A percentile compares a stretch with the other conserved stretches of the same genome.
phyloP scores from a whole-genome alignment of 495 filamentous ascomycete genomes.

The Penicillium dipodomyicola region DNA sequence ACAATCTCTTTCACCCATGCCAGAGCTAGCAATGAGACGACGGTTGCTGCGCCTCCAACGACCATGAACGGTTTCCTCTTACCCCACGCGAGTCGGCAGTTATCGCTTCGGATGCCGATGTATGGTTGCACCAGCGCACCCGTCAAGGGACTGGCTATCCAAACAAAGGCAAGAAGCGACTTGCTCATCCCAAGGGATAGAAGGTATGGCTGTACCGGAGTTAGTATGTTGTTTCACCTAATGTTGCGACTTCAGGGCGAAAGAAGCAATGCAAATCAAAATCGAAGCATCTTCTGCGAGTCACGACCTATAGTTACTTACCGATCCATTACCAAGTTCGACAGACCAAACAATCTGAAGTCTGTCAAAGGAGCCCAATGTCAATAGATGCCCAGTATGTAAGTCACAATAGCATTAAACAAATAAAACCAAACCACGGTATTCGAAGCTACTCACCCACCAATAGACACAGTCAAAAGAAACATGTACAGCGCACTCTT shows the following conservation, averaged over 20 bases:
- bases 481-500: constrained; percentile 83
- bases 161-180: constrained; percentile 86
- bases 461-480: constrained; percentile 76
- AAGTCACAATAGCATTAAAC: background rate
- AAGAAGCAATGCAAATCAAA: background rate
- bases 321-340: constrained; percentile 81
- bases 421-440: background rate
- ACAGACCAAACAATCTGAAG: constrained; percentile 95
- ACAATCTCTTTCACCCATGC: constrained; percentile 83
- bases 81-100: constrained; percentile 75
- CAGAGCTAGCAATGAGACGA: constrained; percentile 68
- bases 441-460: constrained; percentile 52
- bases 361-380: constrained; percentile 30
- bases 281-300: background rate
- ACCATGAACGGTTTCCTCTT: constrained; percentile 89
- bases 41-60: constrained; percentile 67
- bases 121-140: constrained; percentile 91
- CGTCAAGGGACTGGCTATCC: constrained; percentile 88
- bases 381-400: background rate
- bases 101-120: constrained; percentile 86
- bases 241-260: background rate
- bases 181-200: constrained; percentile 87
- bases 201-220: constrained; percentile 51
- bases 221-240: background rate
- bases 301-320: constrained; percentile 37